Evolutionary conservation across 2,329 filamentous ascomycete genomes (phyloP).

Genomic region (Aspergillus sp.): DNA sequence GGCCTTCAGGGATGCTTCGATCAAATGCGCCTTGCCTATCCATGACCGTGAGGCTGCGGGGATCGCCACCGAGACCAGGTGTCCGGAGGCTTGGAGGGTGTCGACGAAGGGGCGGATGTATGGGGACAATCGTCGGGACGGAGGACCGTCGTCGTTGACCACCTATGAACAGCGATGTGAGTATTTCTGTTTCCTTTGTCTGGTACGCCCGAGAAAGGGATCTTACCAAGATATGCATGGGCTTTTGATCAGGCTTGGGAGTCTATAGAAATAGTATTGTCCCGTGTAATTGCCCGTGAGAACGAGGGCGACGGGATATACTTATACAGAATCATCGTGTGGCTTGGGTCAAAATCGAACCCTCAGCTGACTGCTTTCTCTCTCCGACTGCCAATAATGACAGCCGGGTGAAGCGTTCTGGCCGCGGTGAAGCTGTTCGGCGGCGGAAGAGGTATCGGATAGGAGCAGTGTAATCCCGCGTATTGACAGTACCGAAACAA

Average conservation of each 20-base stretch:
- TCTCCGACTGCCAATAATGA: constrained; percentile 10
- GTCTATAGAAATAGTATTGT: too few species aligned
- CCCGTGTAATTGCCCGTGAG: too few species aligned
- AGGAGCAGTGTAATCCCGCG: constrained; percentile 1
- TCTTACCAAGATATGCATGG: constrained; percentile 44
- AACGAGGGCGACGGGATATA: too few species aligned
- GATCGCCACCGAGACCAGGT: constrained; percentile 76
- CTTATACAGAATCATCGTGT: too few species aligned
- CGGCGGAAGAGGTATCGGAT: constrained; percentile 12
- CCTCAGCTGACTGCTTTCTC: constrained; percentile 4
- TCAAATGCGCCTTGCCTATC: constrained; percentile 94
- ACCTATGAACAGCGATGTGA: constrained; percentile 19
- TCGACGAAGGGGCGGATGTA: constrained; percentile 64
- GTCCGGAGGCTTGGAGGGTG: constrained; percentile 60
- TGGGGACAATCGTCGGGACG: constrained; percentile 60
- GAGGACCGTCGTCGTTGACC: constrained; percentile 66
- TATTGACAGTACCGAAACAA: constrained; percentile 2
- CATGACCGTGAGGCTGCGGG: constrained; percentile 82
- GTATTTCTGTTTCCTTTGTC: constrained; percentile 1
- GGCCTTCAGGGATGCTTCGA: constrained; percentile 72
- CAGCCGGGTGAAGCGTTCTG: constrained; percentile 15
- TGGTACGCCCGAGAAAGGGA: constrained; percentile 1
- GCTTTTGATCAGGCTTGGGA: too few species aligned
- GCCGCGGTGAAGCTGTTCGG: constrained; percentile 22
- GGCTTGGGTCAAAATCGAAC: too few species aligned